Evolutionary conservation across 208 protist genomes (phyloP).

Genomic region (Willaertia magna): DNA sequence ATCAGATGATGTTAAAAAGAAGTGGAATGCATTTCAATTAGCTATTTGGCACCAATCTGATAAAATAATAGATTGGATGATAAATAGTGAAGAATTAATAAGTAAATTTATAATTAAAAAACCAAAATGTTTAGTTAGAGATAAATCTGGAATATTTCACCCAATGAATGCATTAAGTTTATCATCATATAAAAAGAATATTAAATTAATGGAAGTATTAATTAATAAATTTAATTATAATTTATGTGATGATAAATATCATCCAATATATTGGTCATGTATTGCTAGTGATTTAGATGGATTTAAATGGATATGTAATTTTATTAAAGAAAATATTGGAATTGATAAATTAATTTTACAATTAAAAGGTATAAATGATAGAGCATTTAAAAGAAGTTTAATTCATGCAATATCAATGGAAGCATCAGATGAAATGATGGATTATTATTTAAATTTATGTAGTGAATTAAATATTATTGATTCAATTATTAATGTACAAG

Average conservation of each 20-base stretch:
- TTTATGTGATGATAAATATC: background rate
- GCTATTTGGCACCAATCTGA: background rate
- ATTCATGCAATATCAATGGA: background rate
- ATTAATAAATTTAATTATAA: background rate
- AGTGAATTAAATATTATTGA: background rate
- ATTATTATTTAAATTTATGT: background rate
- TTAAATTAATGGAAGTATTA: background rate
- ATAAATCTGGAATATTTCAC: background rate
- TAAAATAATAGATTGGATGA: background rate
- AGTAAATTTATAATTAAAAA: background rate
- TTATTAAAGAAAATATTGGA: background rate
- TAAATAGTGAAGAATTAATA: background rate
- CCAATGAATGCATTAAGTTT: background rate
- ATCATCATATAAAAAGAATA: background rate
- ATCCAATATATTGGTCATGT: background rate
- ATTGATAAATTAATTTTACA: background rate
- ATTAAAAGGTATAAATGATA: background rate
- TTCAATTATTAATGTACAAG: background rate
- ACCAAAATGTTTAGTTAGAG: background rate
- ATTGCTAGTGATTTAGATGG: background rate
- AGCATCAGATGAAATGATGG: background rate
- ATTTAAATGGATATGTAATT: background rate
- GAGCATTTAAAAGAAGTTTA: background rate
- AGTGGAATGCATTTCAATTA: background rate
- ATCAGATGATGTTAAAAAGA: background rate